Conservation (phyloP, 1,284 basidiomycete species). For the Pseudomicrostroma phylloplanum region DNA sequence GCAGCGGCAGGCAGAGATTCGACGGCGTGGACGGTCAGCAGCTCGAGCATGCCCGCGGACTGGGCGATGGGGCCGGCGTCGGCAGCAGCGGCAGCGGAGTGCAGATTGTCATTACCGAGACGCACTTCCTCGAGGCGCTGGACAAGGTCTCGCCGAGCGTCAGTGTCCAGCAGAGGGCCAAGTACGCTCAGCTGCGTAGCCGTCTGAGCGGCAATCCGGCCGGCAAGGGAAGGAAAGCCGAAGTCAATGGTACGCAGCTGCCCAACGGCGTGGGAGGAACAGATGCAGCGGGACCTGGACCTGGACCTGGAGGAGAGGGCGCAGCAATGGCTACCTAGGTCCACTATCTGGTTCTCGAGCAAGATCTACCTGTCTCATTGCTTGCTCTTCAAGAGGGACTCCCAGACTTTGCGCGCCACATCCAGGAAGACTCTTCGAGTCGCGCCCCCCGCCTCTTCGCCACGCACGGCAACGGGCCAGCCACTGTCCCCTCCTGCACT, state of each 20-base stretch:
- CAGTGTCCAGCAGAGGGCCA: slow-evolving; percentile 67
- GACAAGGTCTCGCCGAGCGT: slow-evolving; percentile 84
- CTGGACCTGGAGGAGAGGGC: not conserved
- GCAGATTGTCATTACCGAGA: slow-evolving; percentile 48
- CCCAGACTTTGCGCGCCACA: not conserved
- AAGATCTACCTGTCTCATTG: too few relatives aligned
- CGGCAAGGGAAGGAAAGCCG: slow-evolving; percentile 4
- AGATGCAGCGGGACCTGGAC: not conserved
- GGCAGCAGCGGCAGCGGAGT: not conserved
- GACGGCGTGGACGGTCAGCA: slow-evolving; percentile 15
- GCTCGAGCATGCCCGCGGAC: slow-evolving; percentile 6
- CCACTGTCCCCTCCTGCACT: slow-evolving; percentile 72
- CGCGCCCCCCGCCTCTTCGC: not conserved
- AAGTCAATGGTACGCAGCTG: too few relatives aligned
- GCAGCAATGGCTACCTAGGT: not conserved
- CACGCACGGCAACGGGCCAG: slow-evolving; percentile 54
- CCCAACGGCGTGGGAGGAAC: not conserved
- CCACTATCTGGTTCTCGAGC: too few relatives aligned
- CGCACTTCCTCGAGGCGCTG: slow-evolving; percentile 70
- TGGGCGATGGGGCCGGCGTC: too few relatives aligned
- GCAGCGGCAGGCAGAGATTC: slow-evolving; percentile 11
- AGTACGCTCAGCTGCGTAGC: slow-evolving; percentile 60
- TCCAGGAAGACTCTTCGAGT: not conserved
- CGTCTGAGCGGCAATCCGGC: slow-evolving; percentile 15
- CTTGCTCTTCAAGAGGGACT: not conserved